A percentile compares a stretch with the other conserved stretches of the same genome.
These are phyloP conservation scores for Xerocomellus chrysenteron DNA, from an alignment of 768 basidiomycete genomes.

Conservation along the genomic window DNA sequence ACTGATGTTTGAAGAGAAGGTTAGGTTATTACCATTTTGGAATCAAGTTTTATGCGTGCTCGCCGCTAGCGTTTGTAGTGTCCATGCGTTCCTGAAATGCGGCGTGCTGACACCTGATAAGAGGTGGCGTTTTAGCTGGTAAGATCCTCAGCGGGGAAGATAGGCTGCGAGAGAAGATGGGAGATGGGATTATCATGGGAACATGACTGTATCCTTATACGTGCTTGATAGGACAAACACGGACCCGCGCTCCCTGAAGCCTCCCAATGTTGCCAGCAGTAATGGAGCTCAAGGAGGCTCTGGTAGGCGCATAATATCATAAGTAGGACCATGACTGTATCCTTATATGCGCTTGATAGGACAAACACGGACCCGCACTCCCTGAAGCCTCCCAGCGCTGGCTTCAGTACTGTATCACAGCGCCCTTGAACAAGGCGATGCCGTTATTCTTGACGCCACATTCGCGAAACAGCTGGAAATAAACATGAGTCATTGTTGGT, in stretches of 20 bases:
- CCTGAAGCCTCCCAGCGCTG: constrained; percentile 11
- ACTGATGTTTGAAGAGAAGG: neutral
- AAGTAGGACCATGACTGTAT: neutral
- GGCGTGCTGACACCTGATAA: neutral
- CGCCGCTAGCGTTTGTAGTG: constrained; percentile 9
- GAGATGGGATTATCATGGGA: constrained; percentile 13
- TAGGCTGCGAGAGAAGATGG: constrained; percentile 4
- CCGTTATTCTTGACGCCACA: constrained; percentile 40
- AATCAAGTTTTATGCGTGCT: constrained; percentile 37
- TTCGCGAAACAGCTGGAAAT: constrained; percentile 37
- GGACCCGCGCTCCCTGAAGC: constrained; percentile 11
- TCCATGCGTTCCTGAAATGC: neutral
- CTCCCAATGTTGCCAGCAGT: constrained; percentile 12
- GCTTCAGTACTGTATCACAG: constrained; percentile 25
- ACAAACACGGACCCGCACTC: constrained; percentile 7
- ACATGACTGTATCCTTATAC: neutral
- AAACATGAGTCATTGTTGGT: constrained; percentile 10
- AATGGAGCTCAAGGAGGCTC: constrained; percentile 11
- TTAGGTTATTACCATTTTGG: constrained; percentile 41
- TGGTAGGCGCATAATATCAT: neutral
- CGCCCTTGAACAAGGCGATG: constrained; percentile 18
- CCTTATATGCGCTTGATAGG: constrained; percentile 1
- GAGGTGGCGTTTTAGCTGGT: constrained; percentile 16
- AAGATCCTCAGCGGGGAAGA: constrained; percentile 10
- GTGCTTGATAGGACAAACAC: constrained; percentile 8